Evolutionary conservation across 2,329 filamentous ascomycete genomes (phyloP).

Genomic region (Alternaria panax): DNA sequence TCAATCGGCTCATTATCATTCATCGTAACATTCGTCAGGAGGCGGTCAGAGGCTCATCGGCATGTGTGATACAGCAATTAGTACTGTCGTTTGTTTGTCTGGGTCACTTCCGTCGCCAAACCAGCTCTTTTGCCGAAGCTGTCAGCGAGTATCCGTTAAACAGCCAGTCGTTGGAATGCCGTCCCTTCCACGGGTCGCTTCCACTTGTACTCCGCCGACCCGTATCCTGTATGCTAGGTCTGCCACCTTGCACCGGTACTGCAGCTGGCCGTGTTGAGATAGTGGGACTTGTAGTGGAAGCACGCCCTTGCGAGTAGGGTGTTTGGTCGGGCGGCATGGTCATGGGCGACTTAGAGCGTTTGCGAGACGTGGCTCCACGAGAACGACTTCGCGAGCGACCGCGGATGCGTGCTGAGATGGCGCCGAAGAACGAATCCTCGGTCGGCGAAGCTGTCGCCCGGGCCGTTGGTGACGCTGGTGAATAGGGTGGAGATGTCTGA

Average conservation of each 20-base stretch:
- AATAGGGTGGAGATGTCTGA: slow-evolving; percentile 30
- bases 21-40: not conserved
- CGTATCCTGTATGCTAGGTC: slow-evolving; percentile 34
- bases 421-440: slow-evolving; percentile 47
- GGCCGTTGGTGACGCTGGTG: slow-evolving; percentile 33
- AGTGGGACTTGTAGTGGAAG: slow-evolving; percentile 14
- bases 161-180: slow-evolving; percentile 51
- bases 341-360: slow-evolving; percentile 44
- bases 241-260: slow-evolving; percentile 25
- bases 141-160: slow-evolving; percentile 50
- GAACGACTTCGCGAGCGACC: slow-evolving; percentile 47
- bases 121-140: slow-evolving; percentile 43
- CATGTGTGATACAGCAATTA: slow-evolving; percentile 32
- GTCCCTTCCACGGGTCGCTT: slow-evolving; percentile 47
- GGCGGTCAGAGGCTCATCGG: slow-evolving; percentile 30
- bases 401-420: slow-evolving; percentile 44
- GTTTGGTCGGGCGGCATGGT: slow-evolving; percentile 37
- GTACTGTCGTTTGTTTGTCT: slow-evolving; percentile 17
- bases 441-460: slow-evolving; percentile 31
- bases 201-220: slow-evolving; percentile 38
- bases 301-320: slow-evolving; percentile 10
- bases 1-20: not conserved
- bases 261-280: slow-evolving; percentile 18
- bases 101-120: slow-evolving; percentile 33
- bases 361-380: slow-evolving; percentile 30